phyloP scores from a whole-genome alignment of 2,329 filamentous ascomycete genomes.

The Claviceps sorghi region DNA sequence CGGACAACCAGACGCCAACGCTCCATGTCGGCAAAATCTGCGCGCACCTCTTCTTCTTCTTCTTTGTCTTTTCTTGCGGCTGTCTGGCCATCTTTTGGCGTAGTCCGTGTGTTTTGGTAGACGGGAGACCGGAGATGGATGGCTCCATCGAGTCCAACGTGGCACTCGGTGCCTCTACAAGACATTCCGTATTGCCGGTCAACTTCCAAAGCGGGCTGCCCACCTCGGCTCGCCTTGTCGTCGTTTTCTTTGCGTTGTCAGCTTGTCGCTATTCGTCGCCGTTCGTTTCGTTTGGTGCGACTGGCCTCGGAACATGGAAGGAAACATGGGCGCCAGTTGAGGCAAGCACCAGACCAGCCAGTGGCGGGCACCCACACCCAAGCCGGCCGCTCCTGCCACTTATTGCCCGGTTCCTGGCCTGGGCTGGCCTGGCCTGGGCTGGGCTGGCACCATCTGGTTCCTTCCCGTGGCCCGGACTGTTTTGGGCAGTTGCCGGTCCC shows the following conservation, averaged over 20 bases:
- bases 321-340: background rate
- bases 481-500: background rate
- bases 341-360: background rate
- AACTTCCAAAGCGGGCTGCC: background rate
- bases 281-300: background rate
- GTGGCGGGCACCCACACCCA: background rate
- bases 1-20: no score
- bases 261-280: no score
- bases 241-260: background rate
- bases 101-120: background rate
- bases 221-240: background rate
- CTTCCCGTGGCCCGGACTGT: background rate
- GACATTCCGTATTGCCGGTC: background rate
- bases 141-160: slow-evolving; percentile 2
- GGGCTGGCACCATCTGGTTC: background rate
- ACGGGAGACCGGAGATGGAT: no score
- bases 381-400: background rate
- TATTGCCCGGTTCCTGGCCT: background rate
- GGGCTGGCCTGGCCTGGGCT: background rate
- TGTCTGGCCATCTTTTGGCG: background rate
- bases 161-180: background rate
- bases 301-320: background rate
- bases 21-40: background rate
- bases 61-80: background rate
- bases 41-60: background rate